Evolutionary conservation across 2,329 filamentous ascomycete genomes (phyloP), one percentile per base, ranked within the genome.

Genomic region (Meredithiella fracta): DNA sequence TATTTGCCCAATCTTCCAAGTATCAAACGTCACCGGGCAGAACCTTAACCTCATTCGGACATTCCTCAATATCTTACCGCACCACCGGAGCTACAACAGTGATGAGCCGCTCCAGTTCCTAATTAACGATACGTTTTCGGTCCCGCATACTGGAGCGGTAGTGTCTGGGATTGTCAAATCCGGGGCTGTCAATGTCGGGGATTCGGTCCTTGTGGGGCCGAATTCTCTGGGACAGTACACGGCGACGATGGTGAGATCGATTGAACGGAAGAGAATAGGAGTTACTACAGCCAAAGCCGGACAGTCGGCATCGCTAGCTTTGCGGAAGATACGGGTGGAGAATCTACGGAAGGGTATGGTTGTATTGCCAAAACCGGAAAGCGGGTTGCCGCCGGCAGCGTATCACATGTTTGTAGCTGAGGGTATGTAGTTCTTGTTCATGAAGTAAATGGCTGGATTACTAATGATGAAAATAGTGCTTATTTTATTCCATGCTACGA

Each of bases 341-440:
- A 91, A 97, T 62, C 91, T 98, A 0, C 79, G 92, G 11, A 98
- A 98, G 72, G 92, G 92, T 29, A 97, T 97, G 90, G 92, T 98
- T 1, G 88, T 97, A 3, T 73, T 98, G 29, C 86, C 89, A 47
- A 94, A 90, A 66, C 69, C 83, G 11, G 86, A 94, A 53, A 54
- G 22, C 20, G 81, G 80, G 54, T 76, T 85, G 60, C 79, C 83
- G 0, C 73, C 65, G 63, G 86, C 72, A 61, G 92, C 82, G 61
- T 86, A 88, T 9, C 73, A 78, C 34, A 85, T 89, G 65, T 91
- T 91, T 64, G 73, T 90, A 44, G 86, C 86, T 11, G 86, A 91
- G 68, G 81, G 82, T 83, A 69, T 62, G 68, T 59, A 23, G 26
- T 59, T 20, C 47, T 40, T 34, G 7, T 54, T n/a, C 29, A 26